phyloP scores from a whole-genome alignment of 805 yeast genomes.

The Priceomyces medius region DNA sequence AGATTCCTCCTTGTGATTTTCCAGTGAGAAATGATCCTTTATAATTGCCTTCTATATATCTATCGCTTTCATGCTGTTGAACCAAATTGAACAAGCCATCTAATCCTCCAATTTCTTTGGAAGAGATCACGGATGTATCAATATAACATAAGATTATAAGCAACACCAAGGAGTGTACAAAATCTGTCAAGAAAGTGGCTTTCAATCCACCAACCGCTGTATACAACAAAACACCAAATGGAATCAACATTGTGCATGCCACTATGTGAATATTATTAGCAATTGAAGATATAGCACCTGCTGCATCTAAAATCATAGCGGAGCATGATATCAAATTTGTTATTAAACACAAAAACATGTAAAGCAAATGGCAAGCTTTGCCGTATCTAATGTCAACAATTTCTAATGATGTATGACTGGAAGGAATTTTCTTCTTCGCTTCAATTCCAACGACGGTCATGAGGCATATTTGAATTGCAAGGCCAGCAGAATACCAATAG shows the following conservation, averaged over 20 bases:
- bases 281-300: constrained; percentile 26
- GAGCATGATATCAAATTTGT: constrained; percentile 26
- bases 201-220: constrained; percentile 52
- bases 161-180: constrained; percentile 25
- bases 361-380: constrained; percentile 20
- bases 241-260: constrained; percentile 27
- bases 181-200: constrained; percentile 52
- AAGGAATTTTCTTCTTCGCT: constrained; percentile 26
- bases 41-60: constrained; percentile 31
- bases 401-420: constrained; percentile 29
- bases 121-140: constrained; percentile 23
- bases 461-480: constrained; percentile 24
- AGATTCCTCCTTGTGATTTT: constrained; percentile 29
- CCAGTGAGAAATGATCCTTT: constrained; percentile 36
- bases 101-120: constrained; percentile 25
- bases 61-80: constrained; percentile 12
- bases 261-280: constrained; percentile 28
- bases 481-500: constrained; percentile 25
- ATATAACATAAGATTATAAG: constrained; percentile 25
- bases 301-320: constrained; percentile 27
- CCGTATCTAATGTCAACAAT: constrained; percentile 30
- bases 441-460: constrained; percentile 26
- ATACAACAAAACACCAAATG: constrained; percentile 43
- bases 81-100: constrained; percentile 26
- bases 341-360: constrained; percentile 22